Conservation (phyloP, 306 rosid genomes). For the Crotalaria pallida region DNA sequence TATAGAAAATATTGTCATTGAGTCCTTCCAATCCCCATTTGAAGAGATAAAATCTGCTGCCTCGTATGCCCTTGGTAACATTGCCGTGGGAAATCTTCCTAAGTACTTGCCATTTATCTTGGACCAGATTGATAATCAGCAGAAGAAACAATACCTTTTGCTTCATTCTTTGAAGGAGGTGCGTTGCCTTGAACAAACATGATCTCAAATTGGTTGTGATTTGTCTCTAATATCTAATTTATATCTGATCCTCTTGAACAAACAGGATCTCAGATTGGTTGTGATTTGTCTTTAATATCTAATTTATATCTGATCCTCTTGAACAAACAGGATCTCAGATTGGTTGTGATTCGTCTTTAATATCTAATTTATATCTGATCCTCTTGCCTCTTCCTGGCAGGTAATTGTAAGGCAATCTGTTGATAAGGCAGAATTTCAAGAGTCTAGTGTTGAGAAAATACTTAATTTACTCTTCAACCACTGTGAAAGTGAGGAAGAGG, state of each 20-base stretch:
- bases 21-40: constrained; percentile 96
- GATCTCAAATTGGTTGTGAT: not conserved
- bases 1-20: constrained; percentile 93
- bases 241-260: constrained; percentile 18
- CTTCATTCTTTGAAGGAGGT: constrained; percentile 99
- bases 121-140: constrained; percentile 99
- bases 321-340: constrained; percentile 14
- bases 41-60: constrained; percentile 99
- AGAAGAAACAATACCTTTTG: constrained; percentile 94
- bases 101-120: constrained; percentile 96
- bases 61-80: constrained; percentile 97
- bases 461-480: constrained; percentile 90
- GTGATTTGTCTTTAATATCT: not conserved
- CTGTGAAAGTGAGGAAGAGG: constrained; percentile 98
- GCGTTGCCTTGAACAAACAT: constrained; percentile 20
- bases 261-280: not conserved
- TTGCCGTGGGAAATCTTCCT: constrained; percentile 94
- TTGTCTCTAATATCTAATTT: not conserved
- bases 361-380: constrained; percentile 4
- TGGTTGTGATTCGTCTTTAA: not conserved
- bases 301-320: too few relatives aligned
- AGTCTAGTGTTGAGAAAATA: constrained; percentile 94
- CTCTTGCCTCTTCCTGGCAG: constrained; percentile 35
- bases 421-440: constrained; percentile 92
- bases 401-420: constrained; percentile 96